These are phyloP conservation scores for Cryptococcus floricola DNA, from an alignment of 1,284 basidiomycete genomes.

Conservation along the genomic window DNA sequence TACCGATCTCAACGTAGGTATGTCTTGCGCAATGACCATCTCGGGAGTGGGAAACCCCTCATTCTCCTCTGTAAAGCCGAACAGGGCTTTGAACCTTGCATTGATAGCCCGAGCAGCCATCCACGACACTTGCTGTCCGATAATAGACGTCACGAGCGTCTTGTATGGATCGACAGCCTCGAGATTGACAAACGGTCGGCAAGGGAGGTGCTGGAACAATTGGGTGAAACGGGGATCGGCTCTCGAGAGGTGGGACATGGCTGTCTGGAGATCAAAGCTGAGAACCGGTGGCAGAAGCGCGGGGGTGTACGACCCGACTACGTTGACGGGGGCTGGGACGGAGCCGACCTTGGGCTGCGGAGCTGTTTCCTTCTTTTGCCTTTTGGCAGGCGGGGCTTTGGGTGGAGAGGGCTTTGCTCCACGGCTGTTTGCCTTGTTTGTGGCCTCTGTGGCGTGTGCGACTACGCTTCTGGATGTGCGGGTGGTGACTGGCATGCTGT, in stretches of 20 bases:
- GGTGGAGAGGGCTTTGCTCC: neutral
- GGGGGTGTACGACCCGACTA: neutral
- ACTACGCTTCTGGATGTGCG: neutral
- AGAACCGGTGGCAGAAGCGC: constrained; percentile 46
- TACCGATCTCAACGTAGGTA: constrained; percentile 61
- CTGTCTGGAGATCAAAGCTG: constrained; percentile 69
- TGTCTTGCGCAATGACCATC: constrained; percentile 61
- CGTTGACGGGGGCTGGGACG: neutral
- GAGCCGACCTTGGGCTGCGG: neutral
- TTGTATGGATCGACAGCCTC: constrained; percentile 48
- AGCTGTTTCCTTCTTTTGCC: neutral
- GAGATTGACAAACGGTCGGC: constrained; percentile 29
- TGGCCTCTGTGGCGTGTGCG: neutral
- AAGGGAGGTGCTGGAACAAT: constrained; percentile 55
- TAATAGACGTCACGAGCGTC: constrained; percentile 64
- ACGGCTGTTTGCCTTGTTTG: neutral
- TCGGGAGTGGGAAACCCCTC: constrained; percentile 63
- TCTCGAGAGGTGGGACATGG: constrained; percentile 64
- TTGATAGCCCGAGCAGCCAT: constrained; percentile 78
- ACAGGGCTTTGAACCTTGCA: constrained; percentile 75
- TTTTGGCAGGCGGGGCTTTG: neutral
- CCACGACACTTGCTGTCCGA: constrained; percentile 90
- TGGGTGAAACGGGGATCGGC: constrained; percentile 68
- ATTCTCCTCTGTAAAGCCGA: constrained; percentile 53
- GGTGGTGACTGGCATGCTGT: neutral